phyloP scores from a whole-genome alignment of 192 early-diverging fungal genomes.

The Geranomyces variabilis region DNA sequence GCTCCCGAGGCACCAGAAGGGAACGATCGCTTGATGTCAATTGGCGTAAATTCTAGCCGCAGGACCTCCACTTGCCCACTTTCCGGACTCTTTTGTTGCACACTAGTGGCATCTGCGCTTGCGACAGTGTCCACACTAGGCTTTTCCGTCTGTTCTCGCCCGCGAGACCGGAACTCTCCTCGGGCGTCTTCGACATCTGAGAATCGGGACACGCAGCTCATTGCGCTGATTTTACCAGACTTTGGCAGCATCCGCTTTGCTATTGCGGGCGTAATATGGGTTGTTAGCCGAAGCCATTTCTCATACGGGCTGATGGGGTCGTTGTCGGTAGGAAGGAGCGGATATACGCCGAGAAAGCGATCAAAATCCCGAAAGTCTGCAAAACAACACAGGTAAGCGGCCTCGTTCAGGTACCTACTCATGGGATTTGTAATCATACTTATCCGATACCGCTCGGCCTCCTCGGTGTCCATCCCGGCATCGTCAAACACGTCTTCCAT shows the following conservation, averaged over 20 bases:
- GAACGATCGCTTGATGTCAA: slow-evolving; percentile 85
- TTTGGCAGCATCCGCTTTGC: slow-evolving; percentile 52
- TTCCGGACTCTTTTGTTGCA: neutral
- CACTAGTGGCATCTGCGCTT: too few relatives aligned
- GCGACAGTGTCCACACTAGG: too few relatives aligned
- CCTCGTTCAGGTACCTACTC: too few relatives aligned
- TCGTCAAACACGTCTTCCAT: slow-evolving; percentile 71
- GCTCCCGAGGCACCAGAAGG: slow-evolving; percentile 66
- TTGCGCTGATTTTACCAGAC: slow-evolving; percentile 45
- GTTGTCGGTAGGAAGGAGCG: slow-evolving; percentile 55
- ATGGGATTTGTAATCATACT: slow-evolving; percentile 66
- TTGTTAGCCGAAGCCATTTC: slow-evolving; percentile 78
- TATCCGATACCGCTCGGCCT: slow-evolving; percentile 61
- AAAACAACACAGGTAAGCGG: neutral
- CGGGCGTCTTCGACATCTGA: slow-evolving; percentile 53
- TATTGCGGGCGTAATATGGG: slow-evolving; percentile 61
- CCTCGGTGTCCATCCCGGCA: slow-evolving; percentile 59
- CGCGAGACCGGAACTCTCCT: neutral
- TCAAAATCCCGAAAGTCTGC: slow-evolving; percentile 80
- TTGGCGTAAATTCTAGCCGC: slow-evolving; percentile 62
- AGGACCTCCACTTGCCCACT: slow-evolving; percentile 9
- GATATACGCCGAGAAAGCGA: slow-evolving; percentile 79
- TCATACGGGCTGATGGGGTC: slow-evolving; percentile 61
- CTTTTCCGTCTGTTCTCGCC: neutral
- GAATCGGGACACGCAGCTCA: slow-evolving; percentile 63